Conservation (phyloP, 2,329 filamentous ascomycete genomes). For the Leptographium lundbergii region DNA sequence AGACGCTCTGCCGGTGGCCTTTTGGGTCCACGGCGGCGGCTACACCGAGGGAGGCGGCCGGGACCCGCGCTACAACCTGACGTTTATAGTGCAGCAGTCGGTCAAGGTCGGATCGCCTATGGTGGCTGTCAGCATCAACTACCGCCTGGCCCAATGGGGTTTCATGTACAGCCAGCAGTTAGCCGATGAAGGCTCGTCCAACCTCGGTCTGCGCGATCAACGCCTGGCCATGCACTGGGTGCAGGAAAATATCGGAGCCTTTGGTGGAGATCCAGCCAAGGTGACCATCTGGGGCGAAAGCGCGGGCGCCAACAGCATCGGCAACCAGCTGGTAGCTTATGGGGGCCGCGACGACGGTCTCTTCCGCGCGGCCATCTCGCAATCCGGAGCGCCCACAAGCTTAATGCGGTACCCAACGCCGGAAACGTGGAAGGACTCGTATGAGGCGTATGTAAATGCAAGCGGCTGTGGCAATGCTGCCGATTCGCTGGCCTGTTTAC, state of each 20-base stretch:
- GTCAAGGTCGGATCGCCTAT: conserved; percentile 30
- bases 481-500: conserved; percentile 16
- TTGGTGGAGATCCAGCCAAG: conserved; percentile 32
- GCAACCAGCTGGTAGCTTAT: conserved; percentile 37
- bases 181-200: conserved; percentile 28
- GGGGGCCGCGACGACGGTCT: conserved; percentile 37
- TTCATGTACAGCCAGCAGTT: conserved; percentile 35
- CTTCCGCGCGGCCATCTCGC: conserved; percentile 37
- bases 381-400: conserved; percentile 7
- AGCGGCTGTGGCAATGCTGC: neutral
- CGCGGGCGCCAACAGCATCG: conserved; percentile 36
- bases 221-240: conserved; percentile 36
- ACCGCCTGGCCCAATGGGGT: conserved; percentile 36
- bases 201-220: conserved; percentile 38
- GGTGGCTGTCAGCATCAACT: conserved; percentile 33
- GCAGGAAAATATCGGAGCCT: conserved; percentile 34
- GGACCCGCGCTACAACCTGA: conserved; percentile 45
- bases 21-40: conserved; percentile 40
- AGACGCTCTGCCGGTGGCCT: conserved; percentile 31
- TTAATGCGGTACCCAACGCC: conserved; percentile 13
- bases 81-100: conserved; percentile 38
- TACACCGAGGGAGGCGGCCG: conserved; percentile 24
- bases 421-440: conserved; percentile 7
- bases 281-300: conserved; percentile 43
- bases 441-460: conserved; percentile 12